Percentiles rank a stretch among this genome's conserved stretches.
Conservation (phyloP, 805 yeast genomes). For the Wickerhamomyces rabaulensis region DNA sequence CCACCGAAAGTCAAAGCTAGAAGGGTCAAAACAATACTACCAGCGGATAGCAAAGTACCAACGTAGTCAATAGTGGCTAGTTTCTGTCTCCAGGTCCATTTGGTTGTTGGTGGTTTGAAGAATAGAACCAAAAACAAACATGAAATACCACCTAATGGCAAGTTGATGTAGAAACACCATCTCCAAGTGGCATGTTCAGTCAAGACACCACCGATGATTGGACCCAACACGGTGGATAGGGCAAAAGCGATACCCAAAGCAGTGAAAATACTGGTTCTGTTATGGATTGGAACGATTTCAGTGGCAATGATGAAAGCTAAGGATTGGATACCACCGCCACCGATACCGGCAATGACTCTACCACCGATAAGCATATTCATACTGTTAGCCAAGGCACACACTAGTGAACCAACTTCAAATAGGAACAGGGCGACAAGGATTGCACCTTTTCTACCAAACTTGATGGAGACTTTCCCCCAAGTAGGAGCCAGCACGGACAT, state of each 20-base stretch:
- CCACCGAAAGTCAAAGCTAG: constrained; percentile 52
- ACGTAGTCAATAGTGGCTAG: constrained; percentile 39
- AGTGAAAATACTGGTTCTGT: constrained; percentile 19
- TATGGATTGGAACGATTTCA: constrained; percentile 37
- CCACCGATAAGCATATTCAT: constrained; percentile 68
- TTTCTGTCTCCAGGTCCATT: constrained; percentile 32
- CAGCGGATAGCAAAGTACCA: constrained; percentile 39
- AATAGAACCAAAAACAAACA: constrained; percentile 28
- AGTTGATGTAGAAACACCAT: constrained; percentile 63
- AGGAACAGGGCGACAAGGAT: constrained; percentile 20
- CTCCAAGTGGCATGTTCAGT: constrained; percentile 59
- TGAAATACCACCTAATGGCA: constrained; percentile 52
- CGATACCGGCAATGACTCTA: constrained; percentile 64
- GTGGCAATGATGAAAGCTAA: constrained; percentile 52
- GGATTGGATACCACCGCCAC: constrained; percentile 64
- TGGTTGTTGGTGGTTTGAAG: constrained; percentile 37
- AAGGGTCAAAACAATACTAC: constrained; percentile 37
- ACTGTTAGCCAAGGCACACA: constrained; percentile 47
- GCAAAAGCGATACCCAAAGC: constrained; percentile 32
- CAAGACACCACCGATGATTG: constrained; percentile 64
- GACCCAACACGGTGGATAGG: constrained; percentile 53
- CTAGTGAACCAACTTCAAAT: constrained; percentile 58
- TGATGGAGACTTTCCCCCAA: constrained; percentile 51
- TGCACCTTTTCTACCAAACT: constrained; percentile 40
- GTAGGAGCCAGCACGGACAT: constrained; percentile 45